Evolutionary conservation across 176 grass and related monocot species (phyloP).

Genomic region (Poa annua): DNA sequence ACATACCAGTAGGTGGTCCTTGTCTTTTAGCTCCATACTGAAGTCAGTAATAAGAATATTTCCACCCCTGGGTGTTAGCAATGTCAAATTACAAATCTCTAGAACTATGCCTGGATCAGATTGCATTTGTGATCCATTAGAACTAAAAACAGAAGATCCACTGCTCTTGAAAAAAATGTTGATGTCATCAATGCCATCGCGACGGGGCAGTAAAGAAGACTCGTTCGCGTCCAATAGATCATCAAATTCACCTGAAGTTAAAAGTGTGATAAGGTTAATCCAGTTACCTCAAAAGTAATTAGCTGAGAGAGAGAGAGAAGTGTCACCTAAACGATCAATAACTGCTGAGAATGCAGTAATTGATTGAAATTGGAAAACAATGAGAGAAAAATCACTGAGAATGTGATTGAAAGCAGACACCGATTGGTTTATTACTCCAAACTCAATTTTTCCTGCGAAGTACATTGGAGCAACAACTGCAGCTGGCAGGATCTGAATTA

Average conservation of each 20-base stretch:
- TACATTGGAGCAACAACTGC: constrained; percentile 99
- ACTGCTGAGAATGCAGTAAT: constrained; percentile 98
- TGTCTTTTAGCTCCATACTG: constrained; percentile 71
- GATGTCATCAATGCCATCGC: constrained; percentile 57
- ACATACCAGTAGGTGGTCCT: constrained; percentile 86
- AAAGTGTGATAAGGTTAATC: background rate
- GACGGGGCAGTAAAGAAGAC: constrained; percentile 43
- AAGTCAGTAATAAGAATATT: constrained; percentile 82
- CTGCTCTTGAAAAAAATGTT: constrained; percentile 66
- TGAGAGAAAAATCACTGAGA: constrained; percentile 95
- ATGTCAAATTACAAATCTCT: constrained; percentile 81
- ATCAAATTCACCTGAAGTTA: constrained; percentile 79
- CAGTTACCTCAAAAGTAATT: background rate
- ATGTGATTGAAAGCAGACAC: constrained; percentile 99
- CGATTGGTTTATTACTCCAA: constrained; percentile 99
- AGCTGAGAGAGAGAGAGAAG: background rate
- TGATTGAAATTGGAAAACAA: constrained; percentile 96
- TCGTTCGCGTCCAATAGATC: constrained; percentile 76
- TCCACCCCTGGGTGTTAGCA: constrained; percentile 75
- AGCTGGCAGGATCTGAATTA: constrained; percentile 95
- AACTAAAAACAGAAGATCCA: constrained; percentile 41
- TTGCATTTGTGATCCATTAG: constrained; percentile 69
- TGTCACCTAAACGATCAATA: constrained; percentile 90
- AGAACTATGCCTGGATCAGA: constrained; percentile 56
- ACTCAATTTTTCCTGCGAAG: constrained; percentile 93